Evolutionary conservation across 192 early-diverging fungal species (phyloP), one percentile per base, ranked within the genome.

Genomic region (Phycomyces blakesleeanus): DNA sequence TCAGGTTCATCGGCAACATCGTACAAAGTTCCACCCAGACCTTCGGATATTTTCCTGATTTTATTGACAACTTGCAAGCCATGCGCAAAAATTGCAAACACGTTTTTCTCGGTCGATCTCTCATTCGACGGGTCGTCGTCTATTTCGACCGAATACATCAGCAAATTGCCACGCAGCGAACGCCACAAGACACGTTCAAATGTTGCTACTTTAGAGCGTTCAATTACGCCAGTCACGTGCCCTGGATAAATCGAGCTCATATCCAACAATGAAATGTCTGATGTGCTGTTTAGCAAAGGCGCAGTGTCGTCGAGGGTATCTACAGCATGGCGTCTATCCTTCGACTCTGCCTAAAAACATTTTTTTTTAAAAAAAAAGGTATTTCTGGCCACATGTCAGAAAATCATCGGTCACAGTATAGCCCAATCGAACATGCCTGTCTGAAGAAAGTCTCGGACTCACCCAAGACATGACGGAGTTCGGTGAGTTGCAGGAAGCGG

Each of bases 31-130:
- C 93, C 97, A 18, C 97, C 97, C 71, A 98, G 75, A 66, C 88
- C 89, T 71, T 99, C 96, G 56, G 93, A 86, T 40, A 99, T 96
- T 79, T 94, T 97, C 59, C 76, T 81, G 56, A 97, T 96, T 61
- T 97, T 94, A 67, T 82, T 82, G 37, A 97, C 76, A 65, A 98
- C 81, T 70, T 95, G 90, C 53, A 81, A 75, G 53, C 97, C 97
- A 66, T 99, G 97, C 6, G 96, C 95, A 86, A 99, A 99, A 60
- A 99, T 93, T 56, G 95, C 88, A 70, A 99, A 98, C 5, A 97
- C 97, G 66, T 92, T 96, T 83, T 99, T 99, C 63, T 94, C 86
- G 5, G 97, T 88, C 6, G 83, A 67, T 66, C 90, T 87, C 64
- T 98, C 96, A 0, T 98, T 96, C 44, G 82, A 76, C 67, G 98